A percentile compares a stretch with the other conserved stretches of the same genome.
These are phyloP conservation scores for Aureobasidium leucospermi DNA, from an alignment of 2,329 filamentous ascomycete genomes.

Conservation along the genomic window DNA sequence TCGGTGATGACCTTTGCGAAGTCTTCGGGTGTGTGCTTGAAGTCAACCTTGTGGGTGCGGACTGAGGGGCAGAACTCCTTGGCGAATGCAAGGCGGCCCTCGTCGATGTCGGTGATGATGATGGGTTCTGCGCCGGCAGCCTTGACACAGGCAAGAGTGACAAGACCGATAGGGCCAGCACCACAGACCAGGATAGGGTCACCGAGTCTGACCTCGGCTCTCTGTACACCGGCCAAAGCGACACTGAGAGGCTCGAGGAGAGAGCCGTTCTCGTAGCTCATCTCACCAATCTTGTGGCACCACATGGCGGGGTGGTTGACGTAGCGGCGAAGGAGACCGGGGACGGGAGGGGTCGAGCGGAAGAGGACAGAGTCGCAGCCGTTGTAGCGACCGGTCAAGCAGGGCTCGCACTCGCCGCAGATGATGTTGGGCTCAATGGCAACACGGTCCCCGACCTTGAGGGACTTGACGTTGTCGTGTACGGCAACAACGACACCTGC, in stretches of 20 bases:
- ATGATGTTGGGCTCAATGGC: constrained; percentile 92
- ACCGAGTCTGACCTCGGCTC: constrained; percentile 71
- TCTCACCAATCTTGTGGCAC: constrained; percentile 92
- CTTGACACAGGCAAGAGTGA: constrained; percentile 74
- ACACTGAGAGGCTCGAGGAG: constrained; percentile 87
- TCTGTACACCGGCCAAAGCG: constrained; percentile 78
- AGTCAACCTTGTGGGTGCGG: constrained; percentile 70
- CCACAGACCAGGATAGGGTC: constrained; percentile 86
- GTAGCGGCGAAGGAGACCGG: constrained; percentile 81
- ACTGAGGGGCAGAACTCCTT: constrained; percentile 74
- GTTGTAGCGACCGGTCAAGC: constrained; percentile 88
- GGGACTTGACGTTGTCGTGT: constrained; percentile 67
- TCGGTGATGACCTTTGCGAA: constrained; percentile 61
- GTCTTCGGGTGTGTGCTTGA: constrained; percentile 57
- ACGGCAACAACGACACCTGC: constrained; percentile 74
- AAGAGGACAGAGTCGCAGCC: constrained; percentile 82
- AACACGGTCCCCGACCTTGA: constrained; percentile 82
- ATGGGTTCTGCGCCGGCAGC: constrained; percentile 86
- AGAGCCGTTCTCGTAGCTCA: constrained; percentile 86
- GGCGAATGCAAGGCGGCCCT: constrained; percentile 75
- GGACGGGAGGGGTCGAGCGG: constrained; percentile 82
- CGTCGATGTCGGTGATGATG: constrained; percentile 91
- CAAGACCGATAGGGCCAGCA: constrained; percentile 86
- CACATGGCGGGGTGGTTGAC: constrained; percentile 90
- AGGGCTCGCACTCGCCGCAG: constrained; percentile 84